Evolutionary conservation across 2,329 filamentous ascomycete species (phyloP), one percentile per base, ranked within the genome.

Genomic region (Fusarium beomiforme): DNA sequence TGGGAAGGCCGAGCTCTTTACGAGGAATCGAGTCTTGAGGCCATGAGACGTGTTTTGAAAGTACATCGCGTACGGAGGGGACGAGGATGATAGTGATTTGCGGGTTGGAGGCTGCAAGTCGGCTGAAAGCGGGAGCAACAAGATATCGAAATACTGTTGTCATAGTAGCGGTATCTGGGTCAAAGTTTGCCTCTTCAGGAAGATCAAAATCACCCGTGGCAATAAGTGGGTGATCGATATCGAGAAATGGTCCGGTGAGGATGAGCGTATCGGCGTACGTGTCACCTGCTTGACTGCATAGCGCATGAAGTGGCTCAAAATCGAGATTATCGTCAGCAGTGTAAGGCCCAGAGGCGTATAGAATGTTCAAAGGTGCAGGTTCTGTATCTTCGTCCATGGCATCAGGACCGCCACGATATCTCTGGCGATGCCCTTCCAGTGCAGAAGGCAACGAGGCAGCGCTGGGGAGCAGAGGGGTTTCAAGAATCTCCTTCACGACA

Each of bases 311-410:
- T 11, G 95, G 92, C 76, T 97, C 93, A 78, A 95, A 99, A 72
- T 94, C 92, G 47, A 99, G 90, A 77, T 97, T 97, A 76, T 95
- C 93, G 74, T 98, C 95, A 5, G 94, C 90, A 1, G 95, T 97
- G 81, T 97, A 99, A 0, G 96, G 96, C 0, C 96, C 96, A 0
- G 94, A 89, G 3, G 92, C 93, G 64, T 95, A 87, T 39, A 98
- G 81, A 54, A 97, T 84, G 75, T 88, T 94, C 21, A 98, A 82
- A 1, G 95, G 94, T 12, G 89, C 84, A 1, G 89, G 86, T 17
- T 81, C 78, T 7, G 76, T 69, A 59, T 81, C 81, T 4, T 85
- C 83, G 39, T 87, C 90, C 87, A 90, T 90, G 26, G 86, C 86
- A 68, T 91, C 89, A 1, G 88, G 86, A 2, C 87, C 88, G 47